Evolutionary conservation across 1,284 basidiomycete species (phyloP), one percentile per base, ranked within the genome.

Genomic region (Puccinia novopanici): DNA sequence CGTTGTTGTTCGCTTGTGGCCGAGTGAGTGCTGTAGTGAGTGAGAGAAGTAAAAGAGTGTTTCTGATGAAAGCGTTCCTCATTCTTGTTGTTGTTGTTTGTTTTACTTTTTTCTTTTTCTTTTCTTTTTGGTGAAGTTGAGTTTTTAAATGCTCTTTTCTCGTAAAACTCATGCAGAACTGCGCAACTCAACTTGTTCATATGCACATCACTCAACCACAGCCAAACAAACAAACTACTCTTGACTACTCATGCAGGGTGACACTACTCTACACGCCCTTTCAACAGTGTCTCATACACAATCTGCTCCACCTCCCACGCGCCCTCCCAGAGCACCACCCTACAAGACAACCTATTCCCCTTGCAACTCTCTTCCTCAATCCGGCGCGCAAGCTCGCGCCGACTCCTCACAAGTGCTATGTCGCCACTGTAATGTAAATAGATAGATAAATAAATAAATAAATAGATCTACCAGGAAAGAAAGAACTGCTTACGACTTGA

Each of bases 311-410:
- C 34, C 59, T 79, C 68, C 77, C 77, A 79, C 12, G 68, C 67
- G 15, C 54, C 68, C 42, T 24, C 27, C 77, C 77, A 79, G 8
- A 61, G 27, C 27, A 79, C 42, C 17, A 71, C 59, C 15, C 57
- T 2, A 61, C 68, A 71, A 9, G 45, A 50, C 9, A 79, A 27
- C 15, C 15, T 13, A 19, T 72, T 72, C 30, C 57, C 52, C 0
- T 22, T 82, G 1, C 80, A 81, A 13, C 83, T 68, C 55, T 54
- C 85, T 22, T 83, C 82, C 45, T 82, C 74, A 61, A 86, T 85
- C n/a, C 84, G 81, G 37, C 83, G 84, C 75, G 85, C 82, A 17
- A 86, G 81, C 9, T 84, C 85, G 19, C 84, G 77, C 82, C 83
- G 82, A 42, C 82, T 83, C 10, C 85, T 80, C 10, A 86, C 85